Conservation (phyloP, 129 eudicot genomes). For the Ambrosia trifida region DNA sequence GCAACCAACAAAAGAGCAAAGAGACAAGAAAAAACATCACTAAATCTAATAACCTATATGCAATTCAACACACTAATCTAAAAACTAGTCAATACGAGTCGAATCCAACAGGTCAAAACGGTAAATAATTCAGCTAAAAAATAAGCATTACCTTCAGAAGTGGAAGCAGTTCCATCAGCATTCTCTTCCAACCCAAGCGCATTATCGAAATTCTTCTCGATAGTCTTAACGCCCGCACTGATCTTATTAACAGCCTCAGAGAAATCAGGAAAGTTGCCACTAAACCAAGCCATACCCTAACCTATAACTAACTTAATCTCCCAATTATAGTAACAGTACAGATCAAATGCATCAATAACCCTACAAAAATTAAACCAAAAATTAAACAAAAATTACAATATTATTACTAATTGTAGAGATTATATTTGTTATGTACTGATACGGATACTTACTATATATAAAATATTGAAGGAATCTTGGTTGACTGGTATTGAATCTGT, state of each 20-base stretch:
- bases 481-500: constrained; percentile 17
- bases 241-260: constrained; percentile 92
- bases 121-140: background rate
- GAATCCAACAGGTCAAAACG: no score
- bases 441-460: constrained; percentile 17
- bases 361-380: background rate
- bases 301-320: constrained; percentile 18
- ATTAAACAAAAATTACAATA: background rate
- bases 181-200: constrained; percentile 90
- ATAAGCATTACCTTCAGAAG: constrained; percentile 51
- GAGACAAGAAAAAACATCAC: no score
- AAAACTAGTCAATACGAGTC: no score
- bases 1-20: no score
- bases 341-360: constrained; percentile 37
- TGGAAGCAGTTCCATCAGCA: constrained; percentile 36
- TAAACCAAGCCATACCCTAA: constrained; percentile 80
- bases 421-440: constrained; percentile 1
- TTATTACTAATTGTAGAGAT: background rate
- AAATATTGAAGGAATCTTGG: constrained; percentile 8
- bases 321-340: constrained; percentile 4
- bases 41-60: no score
- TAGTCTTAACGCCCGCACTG: constrained; percentile 87
- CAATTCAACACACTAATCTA: no score
- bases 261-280: constrained; percentile 88
- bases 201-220: constrained; percentile 86